phyloP scores from a whole-genome alignment of 2,329 filamentous ascomycete genomes.

The Fonsecaea monophora region DNA sequence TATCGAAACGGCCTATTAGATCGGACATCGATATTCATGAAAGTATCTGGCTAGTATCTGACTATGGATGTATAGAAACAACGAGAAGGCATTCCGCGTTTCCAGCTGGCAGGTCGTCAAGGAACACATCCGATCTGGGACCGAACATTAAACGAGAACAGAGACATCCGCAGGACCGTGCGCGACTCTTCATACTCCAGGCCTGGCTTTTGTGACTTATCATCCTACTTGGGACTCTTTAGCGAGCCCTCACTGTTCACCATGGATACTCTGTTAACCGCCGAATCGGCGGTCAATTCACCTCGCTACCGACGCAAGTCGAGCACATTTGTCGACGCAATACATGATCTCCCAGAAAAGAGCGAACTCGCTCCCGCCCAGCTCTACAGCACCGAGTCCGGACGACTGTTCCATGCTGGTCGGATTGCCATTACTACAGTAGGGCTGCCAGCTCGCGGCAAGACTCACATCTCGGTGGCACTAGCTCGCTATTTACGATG shows the following conservation, averaged over 20 bases:
- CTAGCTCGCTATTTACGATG: conserved; percentile 93
- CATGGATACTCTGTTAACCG: conserved; percentile 68
- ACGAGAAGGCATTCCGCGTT: background rate
- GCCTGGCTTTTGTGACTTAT: background rate
- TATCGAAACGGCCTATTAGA: background rate
- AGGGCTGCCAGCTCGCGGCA: conserved; percentile 90
- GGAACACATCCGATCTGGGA: background rate
- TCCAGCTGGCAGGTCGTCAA: background rate
- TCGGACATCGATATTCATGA: background rate
- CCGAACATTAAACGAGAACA: background rate
- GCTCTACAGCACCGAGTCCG: conserved; percentile 97
- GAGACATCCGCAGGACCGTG: background rate
- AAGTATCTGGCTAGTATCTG: background rate
- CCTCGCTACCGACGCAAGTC: conserved; percentile 89
- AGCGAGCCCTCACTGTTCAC: conserved; percentile 12
- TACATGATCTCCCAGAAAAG: conserved; percentile 88
- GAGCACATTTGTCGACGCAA: conserved; percentile 95
- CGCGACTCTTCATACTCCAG: background rate
- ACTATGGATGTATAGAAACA: background rate
- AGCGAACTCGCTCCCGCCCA: conserved; percentile 89
- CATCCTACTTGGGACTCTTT: background rate
- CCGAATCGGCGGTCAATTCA: conserved; percentile 89
- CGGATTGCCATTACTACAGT: conserved; percentile 98
- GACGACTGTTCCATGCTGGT: conserved; percentile 93
- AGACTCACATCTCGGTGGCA: conserved; percentile 97